Percentiles rank a stretch among this genome's conserved stretches.
These are phyloP conservation scores for Rhizopus arrhizus DNA, from an alignment of 371 early-diverging fungal genomes.

Conservation along the genomic window DNA sequence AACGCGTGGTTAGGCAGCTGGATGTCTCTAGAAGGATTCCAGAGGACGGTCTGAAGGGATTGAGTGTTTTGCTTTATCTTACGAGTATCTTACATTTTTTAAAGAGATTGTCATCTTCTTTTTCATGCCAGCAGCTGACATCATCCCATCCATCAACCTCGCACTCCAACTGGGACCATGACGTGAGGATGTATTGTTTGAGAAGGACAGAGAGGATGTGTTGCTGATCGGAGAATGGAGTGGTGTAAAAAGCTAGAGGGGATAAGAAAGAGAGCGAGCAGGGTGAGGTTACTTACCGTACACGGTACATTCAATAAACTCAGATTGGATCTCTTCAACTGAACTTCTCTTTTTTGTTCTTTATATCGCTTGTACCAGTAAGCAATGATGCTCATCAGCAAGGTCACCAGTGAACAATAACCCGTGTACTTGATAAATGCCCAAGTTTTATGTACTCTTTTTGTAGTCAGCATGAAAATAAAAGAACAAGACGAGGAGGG, in stretches of 20 bases:
- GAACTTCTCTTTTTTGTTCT: neutral
- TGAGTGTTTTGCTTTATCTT: neutral
- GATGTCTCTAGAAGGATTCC: slow-evolving; percentile 54
- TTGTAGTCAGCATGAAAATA: neutral
- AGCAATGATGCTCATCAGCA: neutral
- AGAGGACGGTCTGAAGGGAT: slow-evolving; percentile 37
- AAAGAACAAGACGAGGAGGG: too few species aligned
- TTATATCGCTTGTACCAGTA: neutral
- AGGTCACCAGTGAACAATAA: neutral
- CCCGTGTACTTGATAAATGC: neutral
- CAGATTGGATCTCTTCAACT: neutral
- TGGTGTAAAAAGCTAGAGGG: too few species aligned
- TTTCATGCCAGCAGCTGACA: slow-evolving; percentile 24
- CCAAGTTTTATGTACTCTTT: slow-evolving; percentile 1
- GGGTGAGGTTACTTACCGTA: too few species aligned
- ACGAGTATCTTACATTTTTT: slow-evolving; percentile 37
- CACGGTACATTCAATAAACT: neutral
- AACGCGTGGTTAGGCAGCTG: slow-evolving; percentile 51
- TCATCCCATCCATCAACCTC: slow-evolving; percentile 33
- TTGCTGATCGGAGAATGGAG: slow-evolving; percentile 11
- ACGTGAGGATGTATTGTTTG: neutral
- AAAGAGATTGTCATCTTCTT: slow-evolving; percentile 42
- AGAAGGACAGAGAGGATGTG: slow-evolving; percentile 2
- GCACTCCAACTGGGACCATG: slow-evolving; percentile 29
- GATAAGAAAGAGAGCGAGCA: too few species aligned